Percentiles rank a stretch among this genome's conserved stretches.
Conservation (phyloP, 768 basidiomycete genomes). For the Lactarius sp. region DNA sequence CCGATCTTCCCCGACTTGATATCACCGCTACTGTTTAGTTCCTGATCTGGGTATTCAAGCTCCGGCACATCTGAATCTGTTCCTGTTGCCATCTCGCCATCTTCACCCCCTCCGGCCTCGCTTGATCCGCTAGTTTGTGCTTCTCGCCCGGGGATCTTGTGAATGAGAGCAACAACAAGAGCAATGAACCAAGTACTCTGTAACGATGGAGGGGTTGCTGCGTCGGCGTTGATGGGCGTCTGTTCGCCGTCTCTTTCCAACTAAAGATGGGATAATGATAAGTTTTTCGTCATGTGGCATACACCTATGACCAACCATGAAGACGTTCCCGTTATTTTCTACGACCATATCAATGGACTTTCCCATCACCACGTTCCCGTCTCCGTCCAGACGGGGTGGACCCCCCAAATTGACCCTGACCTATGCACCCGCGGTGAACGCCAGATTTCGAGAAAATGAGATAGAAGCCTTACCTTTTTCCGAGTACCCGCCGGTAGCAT, state of each 20-base stretch:
- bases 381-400: slow-evolving; percentile 46
- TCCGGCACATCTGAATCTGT: slow-evolving; percentile 40
- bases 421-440: slow-evolving; percentile 33
- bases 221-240: slow-evolving; percentile 38
- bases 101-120: slow-evolving; percentile 34
- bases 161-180: slow-evolving; percentile 37
- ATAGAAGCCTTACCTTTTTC: slow-evolving; percentile 52
- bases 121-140: not conserved
- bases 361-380: slow-evolving; percentile 45
- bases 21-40: slow-evolving; percentile 27
- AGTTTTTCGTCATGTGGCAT: slow-evolving; percentile 11
- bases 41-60: slow-evolving; percentile 36
- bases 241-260: slow-evolving; percentile 55
- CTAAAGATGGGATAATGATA: slow-evolving; percentile 34
- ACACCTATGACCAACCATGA: slow-evolving; percentile 50
- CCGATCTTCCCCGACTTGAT: slow-evolving; percentile 31
- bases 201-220: slow-evolving; percentile 54
- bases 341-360: slow-evolving; percentile 78
- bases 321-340: slow-evolving; percentile 62
- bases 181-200: slow-evolving; percentile 66
- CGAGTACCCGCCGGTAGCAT: slow-evolving; percentile 55
- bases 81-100: slow-evolving; percentile 41
- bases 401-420: slow-evolving; percentile 69
- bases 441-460: not conserved
- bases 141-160: slow-evolving; percentile 24